Percentiles rank a stretch among this genome's conserved stretches.
Evolutionary conservation across 495 filamentous ascomycete genomes (phyloP).

Genomic region (Lophiostoma macrostomum): DNA sequence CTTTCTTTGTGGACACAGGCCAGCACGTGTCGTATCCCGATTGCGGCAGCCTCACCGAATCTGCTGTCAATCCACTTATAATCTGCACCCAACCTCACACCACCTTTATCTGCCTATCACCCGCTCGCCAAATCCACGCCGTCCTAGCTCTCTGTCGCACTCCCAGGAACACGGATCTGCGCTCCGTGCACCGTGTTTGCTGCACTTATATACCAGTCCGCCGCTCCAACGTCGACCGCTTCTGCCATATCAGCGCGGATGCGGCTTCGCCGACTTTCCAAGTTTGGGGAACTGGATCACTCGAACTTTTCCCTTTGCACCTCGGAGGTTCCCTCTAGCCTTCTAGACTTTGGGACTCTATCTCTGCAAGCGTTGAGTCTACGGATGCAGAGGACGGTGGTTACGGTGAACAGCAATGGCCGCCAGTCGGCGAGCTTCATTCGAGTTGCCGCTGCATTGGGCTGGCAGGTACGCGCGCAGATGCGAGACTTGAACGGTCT

Average conservation of each 20-base stretch:
- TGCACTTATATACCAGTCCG: neutral
- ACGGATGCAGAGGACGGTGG: slow-evolving; percentile 61
- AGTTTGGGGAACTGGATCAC: too few relatives aligned
- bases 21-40: slow-evolving; percentile 25
- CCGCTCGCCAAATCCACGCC: neutral
- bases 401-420: slow-evolving; percentile 87
- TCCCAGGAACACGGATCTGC: neutral
- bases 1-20: slow-evolving; percentile 24
- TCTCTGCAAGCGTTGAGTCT: neutral
- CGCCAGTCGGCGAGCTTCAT: slow-evolving; percentile 92
- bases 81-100: slow-evolving; percentile 12
- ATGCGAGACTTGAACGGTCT: slow-evolving; percentile 76
- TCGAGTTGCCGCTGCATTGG: slow-evolving; percentile 85
- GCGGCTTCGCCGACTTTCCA: slow-evolving; percentile 4
- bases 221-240: slow-evolving; percentile 10
- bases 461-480: slow-evolving; percentile 86
- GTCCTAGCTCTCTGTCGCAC: neutral
- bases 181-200: slow-evolving; percentile 7
- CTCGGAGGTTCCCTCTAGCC: neutral
- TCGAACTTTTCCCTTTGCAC: neutral
- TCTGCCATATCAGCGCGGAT: slow-evolving; percentile 7
- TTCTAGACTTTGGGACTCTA: neutral
- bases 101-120: slow-evolving; percentile 27
- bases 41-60: slow-evolving; percentile 22
- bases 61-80: slow-evolving; percentile 7